Percentiles rank a stretch among this genome's conserved stretches.
Evolutionary conservation across 1,284 basidiomycete species (phyloP).

Genomic region (Termitomyces sp.): DNA sequence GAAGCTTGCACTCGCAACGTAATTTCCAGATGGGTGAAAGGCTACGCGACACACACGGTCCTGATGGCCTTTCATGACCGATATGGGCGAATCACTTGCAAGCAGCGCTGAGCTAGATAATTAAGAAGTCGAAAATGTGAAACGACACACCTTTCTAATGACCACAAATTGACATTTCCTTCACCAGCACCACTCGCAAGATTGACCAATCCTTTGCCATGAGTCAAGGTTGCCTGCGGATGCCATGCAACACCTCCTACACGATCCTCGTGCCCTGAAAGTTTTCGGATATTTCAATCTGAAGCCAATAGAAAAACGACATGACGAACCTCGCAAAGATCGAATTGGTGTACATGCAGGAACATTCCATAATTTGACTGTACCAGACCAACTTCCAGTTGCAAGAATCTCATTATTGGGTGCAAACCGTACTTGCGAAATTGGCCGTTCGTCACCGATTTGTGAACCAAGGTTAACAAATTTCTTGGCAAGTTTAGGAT

Average conservation of each 20-base stretch:
- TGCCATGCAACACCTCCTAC: slow-evolving; percentile 98
- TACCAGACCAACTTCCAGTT: slow-evolving; percentile 95
- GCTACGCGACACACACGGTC: slow-evolving; percentile 89
- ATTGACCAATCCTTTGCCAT: slow-evolving; percentile 69
- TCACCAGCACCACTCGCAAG: slow-evolving; percentile 92
- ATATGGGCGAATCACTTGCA: slow-evolving; percentile 70
- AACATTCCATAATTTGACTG: slow-evolving; percentile 92
- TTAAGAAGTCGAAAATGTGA: not conserved
- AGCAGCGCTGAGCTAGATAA: slow-evolving; percentile 3
- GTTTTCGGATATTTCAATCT: not conserved
- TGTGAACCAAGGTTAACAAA: slow-evolving; percentile 94
- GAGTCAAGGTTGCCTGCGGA: slow-evolving; percentile 84
- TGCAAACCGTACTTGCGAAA: slow-evolving; percentile 92
- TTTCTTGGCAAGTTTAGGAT: slow-evolving; percentile 45
- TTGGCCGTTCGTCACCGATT: slow-evolving; percentile 93
- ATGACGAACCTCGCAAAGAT: slow-evolving; percentile 59
- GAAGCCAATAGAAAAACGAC: not conserved
- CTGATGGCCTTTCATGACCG: slow-evolving; percentile 83
- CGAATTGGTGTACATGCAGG: slow-evolving; percentile 79
- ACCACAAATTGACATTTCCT: slow-evolving; percentile 84
- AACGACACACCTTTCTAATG: slow-evolving; percentile 63
- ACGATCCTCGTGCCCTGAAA: slow-evolving; percentile 79
- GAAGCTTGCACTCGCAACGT: slow-evolving; percentile 92
- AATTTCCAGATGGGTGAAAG: slow-evolving; percentile 93
- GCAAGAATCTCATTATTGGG: slow-evolving; percentile 86